Conservation (phyloP, 2,329 filamentous ascomycete genomes). For the Pseudogymnoascus verrucosus region DNA sequence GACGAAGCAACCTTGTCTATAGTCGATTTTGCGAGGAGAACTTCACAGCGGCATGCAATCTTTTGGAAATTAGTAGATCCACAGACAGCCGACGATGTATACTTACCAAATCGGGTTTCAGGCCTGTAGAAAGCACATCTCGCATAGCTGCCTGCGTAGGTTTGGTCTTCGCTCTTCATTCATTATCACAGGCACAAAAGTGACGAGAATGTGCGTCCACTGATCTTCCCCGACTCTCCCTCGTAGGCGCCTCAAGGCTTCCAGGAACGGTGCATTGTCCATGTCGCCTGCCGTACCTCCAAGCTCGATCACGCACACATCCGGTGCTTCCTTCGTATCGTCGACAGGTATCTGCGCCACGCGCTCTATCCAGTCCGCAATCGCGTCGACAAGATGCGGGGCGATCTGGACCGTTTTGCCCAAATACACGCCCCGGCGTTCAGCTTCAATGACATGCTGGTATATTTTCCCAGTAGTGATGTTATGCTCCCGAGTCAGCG, state of each 20-base stretch:
- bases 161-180: slow-evolving; percentile 79
- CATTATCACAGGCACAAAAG: slow-evolving; percentile 63
- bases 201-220: slow-evolving; percentile 84
- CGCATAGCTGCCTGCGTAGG: slow-evolving; percentile 89
- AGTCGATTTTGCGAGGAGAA: slow-evolving; percentile 62
- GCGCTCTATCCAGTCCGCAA: slow-evolving; percentile 85
- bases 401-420: slow-evolving; percentile 90
- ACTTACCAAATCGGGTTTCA: slow-evolving; percentile 60
- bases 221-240: slow-evolving; percentile 66
- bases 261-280: slow-evolving; percentile 79
- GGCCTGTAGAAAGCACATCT: slow-evolving; percentile 62
- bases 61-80: slow-evolving; percentile 28
- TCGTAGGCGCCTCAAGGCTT: slow-evolving; percentile 74
- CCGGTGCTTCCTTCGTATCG: slow-evolving; percentile 70
- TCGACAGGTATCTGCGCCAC: slow-evolving; percentile 83
- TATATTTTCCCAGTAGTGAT: slow-evolving; percentile 98
- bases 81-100: background rate
- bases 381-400: slow-evolving; percentile 86
- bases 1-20: slow-evolving; percentile 81
- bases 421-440: slow-evolving; percentile 65
- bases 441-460: slow-evolving; percentile 72
- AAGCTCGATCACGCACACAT: slow-evolving; percentile 80
- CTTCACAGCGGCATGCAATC: slow-evolving; percentile 93
- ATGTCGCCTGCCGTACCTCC: slow-evolving; percentile 64
- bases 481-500: slow-evolving; percentile 79